A percentile compares a stretch with the other conserved stretches of the same genome.
Conservation (phyloP, 2,329 filamentous ascomycete species). For the Fusarium guadeloupense region DNA sequence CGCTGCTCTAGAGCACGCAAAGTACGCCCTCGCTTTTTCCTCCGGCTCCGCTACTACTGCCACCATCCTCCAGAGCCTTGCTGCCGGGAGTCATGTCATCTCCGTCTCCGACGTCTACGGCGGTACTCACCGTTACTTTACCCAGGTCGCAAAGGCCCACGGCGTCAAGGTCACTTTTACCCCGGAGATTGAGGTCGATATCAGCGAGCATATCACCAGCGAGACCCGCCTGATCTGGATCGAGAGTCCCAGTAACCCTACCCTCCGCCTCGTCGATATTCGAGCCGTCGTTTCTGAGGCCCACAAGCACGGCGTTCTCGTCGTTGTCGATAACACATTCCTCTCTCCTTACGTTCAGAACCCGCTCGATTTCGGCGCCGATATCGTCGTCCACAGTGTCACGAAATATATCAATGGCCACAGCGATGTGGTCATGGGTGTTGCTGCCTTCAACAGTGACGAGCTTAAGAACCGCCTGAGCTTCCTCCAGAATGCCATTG, state of each 20-base stretch:
- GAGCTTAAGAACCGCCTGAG: constrained; percentile 78
- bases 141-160: constrained; percentile 93
- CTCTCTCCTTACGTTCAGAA: constrained; percentile 96
- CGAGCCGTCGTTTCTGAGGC: constrained; percentile 82
- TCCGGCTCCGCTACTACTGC: constrained; percentile 95
- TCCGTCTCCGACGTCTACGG: constrained; percentile 98
- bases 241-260: constrained; percentile 92
- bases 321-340: constrained; percentile 99
- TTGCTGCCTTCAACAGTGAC: constrained; percentile 92
- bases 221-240: constrained; percentile 98
- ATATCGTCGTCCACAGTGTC: constrained; percentile 95
- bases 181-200: constrained; percentile 88
- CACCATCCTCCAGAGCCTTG: constrained; percentile 90
- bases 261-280: constrained; percentile 92
- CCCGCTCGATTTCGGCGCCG: constrained; percentile 91
- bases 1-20: constrained; percentile 90
- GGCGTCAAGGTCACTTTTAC: constrained; percentile 95
- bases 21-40: constrained; percentile 91
- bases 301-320: constrained; percentile 87
- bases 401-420: constrained; percentile 99
- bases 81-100: constrained; percentile 90
- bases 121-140: constrained; percentile 98
- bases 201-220: constrained; percentile 82
- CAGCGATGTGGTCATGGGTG: constrained; percentile 96
- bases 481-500: constrained; percentile 97